These are phyloP conservation scores for Opeltia flavorubescens DNA, from an alignment of 495 filamentous ascomycete genomes.

Conservation along the genomic window DNA sequence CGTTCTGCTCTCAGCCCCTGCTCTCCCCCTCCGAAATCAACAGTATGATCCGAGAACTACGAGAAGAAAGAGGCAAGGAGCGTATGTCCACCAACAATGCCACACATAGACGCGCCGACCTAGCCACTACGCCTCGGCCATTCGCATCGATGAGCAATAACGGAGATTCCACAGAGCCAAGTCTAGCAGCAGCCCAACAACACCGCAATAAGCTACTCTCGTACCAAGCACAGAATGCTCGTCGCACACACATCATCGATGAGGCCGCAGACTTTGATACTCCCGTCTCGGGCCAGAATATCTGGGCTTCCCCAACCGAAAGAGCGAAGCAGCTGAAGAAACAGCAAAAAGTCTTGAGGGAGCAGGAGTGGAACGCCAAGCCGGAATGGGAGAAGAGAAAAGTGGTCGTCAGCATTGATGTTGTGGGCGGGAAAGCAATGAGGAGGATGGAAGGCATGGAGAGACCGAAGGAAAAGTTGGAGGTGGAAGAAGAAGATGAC, in stretches of 20 bases:
- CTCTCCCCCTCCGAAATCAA: constrained; percentile 59
- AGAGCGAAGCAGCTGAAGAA: constrained; percentile 74
- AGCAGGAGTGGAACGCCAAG: constrained; percentile 79
- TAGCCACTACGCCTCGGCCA: constrained; percentile 35
- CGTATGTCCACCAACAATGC: constrained; percentile 67
- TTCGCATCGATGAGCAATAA: constrained; percentile 26
- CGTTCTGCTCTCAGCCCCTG: constrained; percentile 69
- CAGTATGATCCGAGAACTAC: constrained; percentile 73
- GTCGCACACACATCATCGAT: constrained; percentile 76
- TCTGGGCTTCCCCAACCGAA: constrained; percentile 84
- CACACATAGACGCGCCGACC: constrained; percentile 47
- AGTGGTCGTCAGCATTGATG: constrained; percentile 75
- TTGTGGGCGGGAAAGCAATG: constrained; percentile 62
- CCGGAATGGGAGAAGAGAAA: constrained; percentile 90
- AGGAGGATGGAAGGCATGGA: constrained; percentile 55
- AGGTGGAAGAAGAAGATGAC: constrained; percentile 24
- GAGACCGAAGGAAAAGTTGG: constrained; percentile 31
- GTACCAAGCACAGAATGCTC: constrained; percentile 82
- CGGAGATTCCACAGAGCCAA: constrained; percentile 21
- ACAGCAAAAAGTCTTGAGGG: constrained; percentile 75
- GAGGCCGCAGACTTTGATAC: constrained; percentile 91
- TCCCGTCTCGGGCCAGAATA: constrained; percentile 47
- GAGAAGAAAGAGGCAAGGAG: constrained; percentile 73
- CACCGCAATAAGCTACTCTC: constrained; percentile 72
- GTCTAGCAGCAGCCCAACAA: constrained; percentile 41